Conservation (phyloP, 106 monocot species). For the Allium fistulosum region DNA sequence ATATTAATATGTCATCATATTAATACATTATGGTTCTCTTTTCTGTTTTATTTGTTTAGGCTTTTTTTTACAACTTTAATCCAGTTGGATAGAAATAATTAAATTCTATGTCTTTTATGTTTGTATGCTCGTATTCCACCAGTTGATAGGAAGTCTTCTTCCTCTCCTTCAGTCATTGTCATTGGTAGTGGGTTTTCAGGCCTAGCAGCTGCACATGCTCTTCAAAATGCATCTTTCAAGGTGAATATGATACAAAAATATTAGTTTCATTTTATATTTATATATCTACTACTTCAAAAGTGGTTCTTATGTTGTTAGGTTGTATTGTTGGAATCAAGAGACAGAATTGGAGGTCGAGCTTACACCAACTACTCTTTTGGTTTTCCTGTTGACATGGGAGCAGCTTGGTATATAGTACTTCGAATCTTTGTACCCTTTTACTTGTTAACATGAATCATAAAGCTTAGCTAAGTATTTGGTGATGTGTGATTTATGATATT, state of each 20-base stretch:
- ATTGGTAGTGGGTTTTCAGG: slow-evolving; percentile 70
- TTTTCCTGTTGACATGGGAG: slow-evolving; percentile 94
- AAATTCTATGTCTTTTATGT: neutral
- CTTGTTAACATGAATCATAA: neutral
- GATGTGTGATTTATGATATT: neutral
- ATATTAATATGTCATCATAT: no score
- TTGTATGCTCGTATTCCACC: slow-evolving; percentile 1
- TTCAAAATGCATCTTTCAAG: slow-evolving; percentile 80
- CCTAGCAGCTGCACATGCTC: slow-evolving; percentile 56
- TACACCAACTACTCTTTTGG: slow-evolving; percentile 89
- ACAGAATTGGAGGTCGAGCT: slow-evolving; percentile 88
- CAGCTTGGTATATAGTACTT: slow-evolving; percentile 55
- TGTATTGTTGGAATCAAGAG: slow-evolving; percentile 84
- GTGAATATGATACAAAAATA: slow-evolving; percentile 12
- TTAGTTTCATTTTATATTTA: neutral
- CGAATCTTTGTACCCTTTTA: neutral
- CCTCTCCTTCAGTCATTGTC: slow-evolving; percentile 42
- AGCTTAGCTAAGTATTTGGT: neutral
- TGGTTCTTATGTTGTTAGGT: slow-evolving; percentile 36
- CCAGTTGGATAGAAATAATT: no score
- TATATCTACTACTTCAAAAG: neutral
- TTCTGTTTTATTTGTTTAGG: no score
- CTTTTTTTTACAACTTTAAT: no score
- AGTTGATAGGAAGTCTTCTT: slow-evolving; percentile 11
- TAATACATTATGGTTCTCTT: no score